Percentiles rank a stretch among this genome's conserved stretches.
phyloP scores from a whole-genome alignment of 805 yeast genomes.

The Ogataea haglerorum region DNA sequence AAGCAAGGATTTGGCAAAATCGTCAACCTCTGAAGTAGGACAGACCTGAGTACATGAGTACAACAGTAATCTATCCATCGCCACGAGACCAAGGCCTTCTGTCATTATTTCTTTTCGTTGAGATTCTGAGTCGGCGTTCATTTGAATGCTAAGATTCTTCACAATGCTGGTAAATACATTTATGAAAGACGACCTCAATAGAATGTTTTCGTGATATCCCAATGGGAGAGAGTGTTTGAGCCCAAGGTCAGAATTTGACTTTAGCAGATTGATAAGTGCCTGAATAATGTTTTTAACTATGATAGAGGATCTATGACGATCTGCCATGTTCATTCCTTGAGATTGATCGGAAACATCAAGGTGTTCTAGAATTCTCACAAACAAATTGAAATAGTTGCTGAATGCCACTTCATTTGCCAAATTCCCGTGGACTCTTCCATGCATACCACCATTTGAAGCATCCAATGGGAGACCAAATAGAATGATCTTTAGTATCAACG shows the following conservation, averaged over 20 bases:
- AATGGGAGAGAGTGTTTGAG: conserved; percentile 71
- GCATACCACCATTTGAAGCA: conserved; percentile 48
- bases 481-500: conserved; percentile 53
- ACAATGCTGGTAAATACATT: conserved; percentile 73
- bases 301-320: conserved; percentile 50
- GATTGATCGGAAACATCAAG: conserved; percentile 28
- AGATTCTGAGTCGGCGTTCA: conserved; percentile 10
- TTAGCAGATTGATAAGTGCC: conserved; percentile 65
- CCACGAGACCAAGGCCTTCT: conserved; percentile 19
- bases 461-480: conserved; percentile 58
- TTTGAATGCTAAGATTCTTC: conserved; percentile 24
- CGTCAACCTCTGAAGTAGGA: conserved; percentile 65
- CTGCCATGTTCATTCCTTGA: conserved; percentile 18
- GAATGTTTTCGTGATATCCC: conserved; percentile 66
- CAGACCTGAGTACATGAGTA: conserved; percentile 58
- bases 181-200: conserved; percentile 68
- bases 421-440: conserved; percentile 21
- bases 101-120: conserved; percentile 9
- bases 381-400: conserved; percentile 64
- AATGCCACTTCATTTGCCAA: conserved; percentile 49
- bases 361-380: conserved; percentile 50
- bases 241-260: conserved; percentile 74
- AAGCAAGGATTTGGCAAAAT: conserved; percentile 62
- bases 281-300: conserved; percentile 62
- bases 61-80: conserved; percentile 38